Conservation (phyloP, 2,329 filamentous ascomycete species). For the Graphiopsis chlorocephala region DNA sequence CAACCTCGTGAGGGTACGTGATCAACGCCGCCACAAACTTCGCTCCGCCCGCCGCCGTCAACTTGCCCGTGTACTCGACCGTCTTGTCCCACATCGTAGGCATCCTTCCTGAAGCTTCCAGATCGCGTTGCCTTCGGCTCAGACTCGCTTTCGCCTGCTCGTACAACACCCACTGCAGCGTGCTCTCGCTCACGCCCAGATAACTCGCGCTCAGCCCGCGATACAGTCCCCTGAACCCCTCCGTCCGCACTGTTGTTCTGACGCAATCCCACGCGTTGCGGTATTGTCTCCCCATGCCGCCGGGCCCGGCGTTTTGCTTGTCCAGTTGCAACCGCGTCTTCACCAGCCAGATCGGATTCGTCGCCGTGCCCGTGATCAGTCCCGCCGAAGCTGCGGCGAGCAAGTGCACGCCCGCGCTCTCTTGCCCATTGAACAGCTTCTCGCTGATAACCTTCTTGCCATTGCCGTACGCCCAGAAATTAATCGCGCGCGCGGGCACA, state of each 20-base stretch:
- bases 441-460: constrained; percentile 79
- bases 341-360: constrained; percentile 94
- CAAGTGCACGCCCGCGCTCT: constrained; percentile 75
- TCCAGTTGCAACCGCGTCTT: constrained; percentile 92
- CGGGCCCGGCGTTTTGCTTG: constrained; percentile 67
- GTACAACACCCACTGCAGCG: constrained; percentile 90
- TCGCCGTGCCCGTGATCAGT: constrained; percentile 82
- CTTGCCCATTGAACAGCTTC: constrained; percentile 66
- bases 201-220: constrained; percentile 90
- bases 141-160: constrained; percentile 85
- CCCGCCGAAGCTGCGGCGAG: constrained; percentile 74
- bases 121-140: constrained; percentile 58
- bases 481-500: constrained; percentile 84
- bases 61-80: constrained; percentile 74
- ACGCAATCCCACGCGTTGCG: constrained; percentile 86
- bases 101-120: constrained; percentile 56
- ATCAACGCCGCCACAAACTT: constrained; percentile 81
- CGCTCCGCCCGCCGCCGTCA: constrained; percentile 74
- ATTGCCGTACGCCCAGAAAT: constrained; percentile 92
- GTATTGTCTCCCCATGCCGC: constrained; percentile 64
- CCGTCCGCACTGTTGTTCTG: constrained; percentile 73
- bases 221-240: constrained; percentile 81
- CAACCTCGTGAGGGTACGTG: constrained; percentile 91
- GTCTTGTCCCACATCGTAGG: constrained; percentile 71
- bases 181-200: constrained; percentile 84